Percentiles rank a stretch among this genome's conserved stretches.
Conservation (phyloP, 129 eudicot species). For the Gnaphalium uliginosum region DNA sequence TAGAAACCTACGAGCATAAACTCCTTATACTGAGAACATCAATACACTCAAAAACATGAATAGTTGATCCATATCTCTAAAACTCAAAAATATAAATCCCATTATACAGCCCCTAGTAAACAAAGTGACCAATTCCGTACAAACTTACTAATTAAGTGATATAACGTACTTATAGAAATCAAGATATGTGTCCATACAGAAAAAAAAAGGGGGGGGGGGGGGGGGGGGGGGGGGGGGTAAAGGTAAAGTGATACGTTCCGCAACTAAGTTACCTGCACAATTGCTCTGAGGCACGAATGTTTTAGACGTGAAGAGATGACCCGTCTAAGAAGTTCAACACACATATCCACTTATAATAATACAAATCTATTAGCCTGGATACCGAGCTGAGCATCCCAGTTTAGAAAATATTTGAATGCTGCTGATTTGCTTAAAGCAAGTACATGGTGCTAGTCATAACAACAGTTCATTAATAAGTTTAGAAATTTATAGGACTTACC, state of each 20-base stretch:
- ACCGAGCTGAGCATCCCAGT: not conserved
- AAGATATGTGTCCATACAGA: not conserved
- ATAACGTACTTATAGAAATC: not conserved
- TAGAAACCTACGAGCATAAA: slow-evolving; percentile 59
- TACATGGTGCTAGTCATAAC: not conserved
- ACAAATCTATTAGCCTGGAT: not conserved
- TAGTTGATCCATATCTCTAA: not conserved
- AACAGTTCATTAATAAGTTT: not conserved
- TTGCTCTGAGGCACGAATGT: not conserved
- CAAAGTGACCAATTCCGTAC: not conserved
- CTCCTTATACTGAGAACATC: slow-evolving; percentile 13
- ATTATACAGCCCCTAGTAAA: not conserved
- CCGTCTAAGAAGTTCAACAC: not conserved
- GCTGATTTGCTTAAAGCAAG: not conserved
- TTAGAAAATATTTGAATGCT: not conserved
- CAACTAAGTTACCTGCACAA: not conserved
- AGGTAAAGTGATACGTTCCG: not conserved
- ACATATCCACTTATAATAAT: not conserved
- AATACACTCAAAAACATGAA: not conserved
- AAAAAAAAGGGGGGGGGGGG: too few relatives aligned
- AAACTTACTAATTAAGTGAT: not conserved
- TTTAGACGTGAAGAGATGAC: not conserved
- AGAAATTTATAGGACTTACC: slow-evolving; percentile 43
- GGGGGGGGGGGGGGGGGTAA: too few relatives aligned
- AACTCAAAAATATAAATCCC: not conserved